Evolutionary conservation across 768 basidiomycete genomes (phyloP), one percentile per base, ranked within the genome.

Genomic region (Hortiboletus campestris): DNA sequence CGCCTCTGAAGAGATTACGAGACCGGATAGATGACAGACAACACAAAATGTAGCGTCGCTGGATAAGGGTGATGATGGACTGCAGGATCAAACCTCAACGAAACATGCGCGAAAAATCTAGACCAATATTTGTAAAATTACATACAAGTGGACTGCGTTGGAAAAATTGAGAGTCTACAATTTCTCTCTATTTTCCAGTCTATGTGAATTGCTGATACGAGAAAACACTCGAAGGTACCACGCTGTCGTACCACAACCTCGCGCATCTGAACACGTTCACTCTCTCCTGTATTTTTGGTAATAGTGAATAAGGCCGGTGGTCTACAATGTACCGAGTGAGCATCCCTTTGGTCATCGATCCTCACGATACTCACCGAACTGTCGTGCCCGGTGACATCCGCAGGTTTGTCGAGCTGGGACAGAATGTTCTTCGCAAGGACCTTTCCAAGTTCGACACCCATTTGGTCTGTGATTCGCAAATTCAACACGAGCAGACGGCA

Each of bases 381-480:
- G 68, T 98, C 97, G 66, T 98, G 97, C 6, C 89, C 91, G 55
- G 76, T 80, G 58, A 94, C 91, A 62, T 94, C 87, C 25, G 77
- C 80, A 10, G 91, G 85, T 55, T 79, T 82, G n/a, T 77, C 84
- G 43, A 98, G 85, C 73, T 97, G 94, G 2, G 84, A 81, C 48
- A 98, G 80, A 65, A 99, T 98, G 64, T 88, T 89, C 84, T 98
- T 98, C 1, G 97, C 97, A 42, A 99, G 84, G 6, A 95, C 91
- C 72, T 98, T 98, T 54, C 95, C 95, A 51, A 98, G 88, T 73
- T 98, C 96, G 61, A 98, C 96, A 71, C 97, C 97, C 95, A 98
- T 97, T 85, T 98, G 97, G 73, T 98, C 93, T 92, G 65, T 20
- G 1, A 43, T 22, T 12, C 47, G 16, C 14, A 20, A 16, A 8